phyloP scores from a whole-genome alignment of 768 basidiomycete species.

The Auricularia sp. region DNA sequence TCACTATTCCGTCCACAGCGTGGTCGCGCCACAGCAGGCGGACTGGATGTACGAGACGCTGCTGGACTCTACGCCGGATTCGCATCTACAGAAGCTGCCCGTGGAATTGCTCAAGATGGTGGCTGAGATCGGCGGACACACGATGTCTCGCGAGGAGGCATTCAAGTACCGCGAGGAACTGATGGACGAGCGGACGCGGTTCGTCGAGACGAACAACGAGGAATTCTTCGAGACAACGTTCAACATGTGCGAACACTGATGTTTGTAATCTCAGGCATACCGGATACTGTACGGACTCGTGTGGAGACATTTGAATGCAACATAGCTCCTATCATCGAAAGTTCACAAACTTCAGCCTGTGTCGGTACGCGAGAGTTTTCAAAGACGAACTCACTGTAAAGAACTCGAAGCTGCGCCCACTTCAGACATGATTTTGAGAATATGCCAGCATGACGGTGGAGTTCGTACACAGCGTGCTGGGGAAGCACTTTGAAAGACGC shows the following conservation, averaged over 20 bases:
- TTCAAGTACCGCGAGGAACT: slow-evolving; percentile 21
- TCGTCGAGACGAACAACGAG: slow-evolving; percentile 30
- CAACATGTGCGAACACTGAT: slow-evolving; percentile 28
- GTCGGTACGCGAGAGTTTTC: too few relatives aligned
- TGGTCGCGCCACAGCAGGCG: slow-evolving; percentile 41
- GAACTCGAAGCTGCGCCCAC: too few relatives aligned
- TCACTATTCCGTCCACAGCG: slow-evolving; percentile 31
- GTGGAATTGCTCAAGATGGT: slow-evolving; percentile 37
- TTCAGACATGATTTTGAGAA: too few relatives aligned
- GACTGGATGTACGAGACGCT: slow-evolving; percentile 30
- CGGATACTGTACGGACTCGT: too few relatives aligned
- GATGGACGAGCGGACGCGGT: slow-evolving; percentile 24
- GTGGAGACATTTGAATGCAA: too few relatives aligned
- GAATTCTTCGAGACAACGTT: slow-evolving; percentile 43
- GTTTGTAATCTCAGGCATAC: background rate
- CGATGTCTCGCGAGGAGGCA: slow-evolving; percentile 31
- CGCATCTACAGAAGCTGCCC: slow-evolving; percentile 28
- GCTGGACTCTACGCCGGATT: slow-evolving; percentile 26
- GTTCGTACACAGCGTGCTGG: too few relatives aligned
- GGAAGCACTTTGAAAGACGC: too few relatives aligned
- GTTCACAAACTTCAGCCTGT: too few relatives aligned
- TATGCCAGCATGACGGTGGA: too few relatives aligned
- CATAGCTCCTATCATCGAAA: too few relatives aligned
- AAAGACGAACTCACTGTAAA: too few relatives aligned
- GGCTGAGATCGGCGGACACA: slow-evolving; percentile 26